A percentile compares a stretch with the other conserved stretches of the same genome.
Conservation (phyloP, 305 asterid species). For the Salvia sclarea region DNA sequence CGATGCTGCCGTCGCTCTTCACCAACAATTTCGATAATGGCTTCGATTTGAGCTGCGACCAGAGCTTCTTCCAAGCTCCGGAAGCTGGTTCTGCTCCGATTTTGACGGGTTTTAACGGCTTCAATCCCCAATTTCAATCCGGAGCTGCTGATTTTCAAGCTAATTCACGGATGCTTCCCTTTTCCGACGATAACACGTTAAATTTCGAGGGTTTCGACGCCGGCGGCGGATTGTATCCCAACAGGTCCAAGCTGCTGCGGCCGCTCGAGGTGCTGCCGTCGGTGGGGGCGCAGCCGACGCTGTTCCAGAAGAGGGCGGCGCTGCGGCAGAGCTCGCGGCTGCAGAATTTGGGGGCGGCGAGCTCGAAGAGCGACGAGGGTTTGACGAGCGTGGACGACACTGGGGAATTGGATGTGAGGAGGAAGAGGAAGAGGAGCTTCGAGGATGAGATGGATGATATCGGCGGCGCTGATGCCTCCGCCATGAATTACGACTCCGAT, state of each 20-base stretch:
- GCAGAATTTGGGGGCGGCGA: constrained; percentile 33
- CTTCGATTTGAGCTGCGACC: constrained; percentile 45
- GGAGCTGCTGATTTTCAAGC: constrained; percentile 31
- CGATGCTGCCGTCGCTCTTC: constrained; percentile 38
- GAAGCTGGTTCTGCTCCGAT: constrained; percentile 28
- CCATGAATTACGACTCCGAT: constrained; percentile 48
- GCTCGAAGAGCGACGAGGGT: constrained; percentile 40
- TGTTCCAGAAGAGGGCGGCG: constrained; percentile 53
- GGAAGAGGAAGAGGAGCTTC: constrained; percentile 40
- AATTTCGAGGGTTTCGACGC: constrained; percentile 36
- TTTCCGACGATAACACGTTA: constrained; percentile 34
- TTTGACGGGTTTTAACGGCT: constrained; percentile 38
- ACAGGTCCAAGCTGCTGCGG: constrained; percentile 40
- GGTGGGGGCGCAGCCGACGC: constrained; percentile 43
- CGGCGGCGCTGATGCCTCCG: constrained; percentile 39
- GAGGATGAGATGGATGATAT: constrained; percentile 40
- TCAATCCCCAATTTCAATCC: constrained; percentile 35
- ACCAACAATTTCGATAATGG: constrained; percentile 37
- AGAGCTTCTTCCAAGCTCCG: constrained; percentile 29
- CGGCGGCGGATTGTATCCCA: constrained; percentile 22
- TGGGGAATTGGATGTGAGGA: constrained; percentile 34
- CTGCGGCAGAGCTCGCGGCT: constrained; percentile 40
- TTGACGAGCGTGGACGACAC: constrained; percentile 41
- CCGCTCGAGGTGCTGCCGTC: constrained; percentile 42
- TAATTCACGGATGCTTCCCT: constrained; percentile 35